These are phyloP conservation scores for Iris macrosiphon DNA, from an alignment of 106 monocot species.

Conservation along the genomic window DNA sequence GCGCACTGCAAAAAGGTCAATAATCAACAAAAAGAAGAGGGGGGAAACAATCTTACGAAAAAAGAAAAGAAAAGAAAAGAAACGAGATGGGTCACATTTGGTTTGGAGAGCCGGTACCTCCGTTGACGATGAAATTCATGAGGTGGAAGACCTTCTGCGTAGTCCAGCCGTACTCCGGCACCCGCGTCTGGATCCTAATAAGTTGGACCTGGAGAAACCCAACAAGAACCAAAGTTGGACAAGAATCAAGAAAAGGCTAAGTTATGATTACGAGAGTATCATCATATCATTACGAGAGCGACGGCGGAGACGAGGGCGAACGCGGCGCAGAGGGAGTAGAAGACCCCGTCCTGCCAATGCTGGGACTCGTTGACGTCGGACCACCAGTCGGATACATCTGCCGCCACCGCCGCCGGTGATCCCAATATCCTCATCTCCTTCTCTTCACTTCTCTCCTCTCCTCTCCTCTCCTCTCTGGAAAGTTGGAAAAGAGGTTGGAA, in stretches of 20 bases:
- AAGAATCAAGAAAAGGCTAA: too few species aligned
- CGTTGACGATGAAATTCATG: constrained; percentile 94
- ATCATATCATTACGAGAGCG: constrained; percentile 19
- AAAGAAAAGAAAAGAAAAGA: neutral
- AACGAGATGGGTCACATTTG: neutral
- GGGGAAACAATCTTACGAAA: neutral
- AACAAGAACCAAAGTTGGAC: too few species aligned
- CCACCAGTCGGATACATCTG: constrained; percentile 13
- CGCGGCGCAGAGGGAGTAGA: constrained; percentile 29
- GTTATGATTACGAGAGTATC: too few species aligned
- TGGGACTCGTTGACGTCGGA: constrained; percentile 14
- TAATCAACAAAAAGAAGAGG: constrained; percentile 7
- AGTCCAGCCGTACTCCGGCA: constrained; percentile 94
- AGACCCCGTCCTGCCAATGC: constrained; percentile 27
- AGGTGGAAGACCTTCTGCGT: constrained; percentile 95
- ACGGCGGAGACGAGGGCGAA: constrained; percentile 33
- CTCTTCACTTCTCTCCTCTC: neutral
- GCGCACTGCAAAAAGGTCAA: constrained; percentile 49
- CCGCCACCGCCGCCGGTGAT: neutral
- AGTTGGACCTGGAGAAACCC: constrained; percentile 59
- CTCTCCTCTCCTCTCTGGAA: too few species aligned
- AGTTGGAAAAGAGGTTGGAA: too few species aligned
- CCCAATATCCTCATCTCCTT: neutral
- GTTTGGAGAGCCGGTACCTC: constrained; percentile 40
- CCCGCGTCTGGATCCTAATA: constrained; percentile 67